Evolutionary conservation across 2,329 filamentous ascomycete species (phyloP).

Genomic region (Leptodontidium sp.): DNA sequence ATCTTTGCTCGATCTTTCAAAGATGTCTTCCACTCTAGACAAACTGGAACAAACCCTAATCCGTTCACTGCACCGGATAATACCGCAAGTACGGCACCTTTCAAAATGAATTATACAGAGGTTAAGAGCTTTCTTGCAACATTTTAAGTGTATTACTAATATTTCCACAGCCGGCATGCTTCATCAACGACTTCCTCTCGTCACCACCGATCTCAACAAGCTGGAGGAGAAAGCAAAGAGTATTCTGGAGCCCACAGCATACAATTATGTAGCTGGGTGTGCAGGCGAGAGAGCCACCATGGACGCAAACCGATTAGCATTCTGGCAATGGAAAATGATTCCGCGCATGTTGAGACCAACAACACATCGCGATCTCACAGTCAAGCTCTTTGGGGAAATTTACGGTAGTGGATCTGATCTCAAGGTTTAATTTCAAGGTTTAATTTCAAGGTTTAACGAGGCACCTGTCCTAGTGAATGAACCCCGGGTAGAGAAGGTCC

Average conservation of each 20-base stretch:
- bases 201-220: conserved; percentile 66
- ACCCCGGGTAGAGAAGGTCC: conserved; percentile 48
- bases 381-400: conserved; percentile 58
- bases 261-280: conserved; percentile 68
- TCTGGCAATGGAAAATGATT: conserved; percentile 69
- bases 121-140: conserved; percentile 8
- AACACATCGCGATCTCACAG: conserved; percentile 54
- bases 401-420: conserved; percentile 48
- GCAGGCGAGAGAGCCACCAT: conserved; percentile 68
- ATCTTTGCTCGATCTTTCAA: background rate
- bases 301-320: conserved; percentile 70
- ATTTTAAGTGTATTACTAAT: background rate
- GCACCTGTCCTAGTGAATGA: background rate
- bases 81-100: conserved; percentile 40
- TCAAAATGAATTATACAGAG: conserved; percentile 39
- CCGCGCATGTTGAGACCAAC: conserved; percentile 68
- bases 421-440: too few relatives aligned
- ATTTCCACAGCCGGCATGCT: conserved; percentile 54
- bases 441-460: background rate
- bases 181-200: conserved; percentile 54
- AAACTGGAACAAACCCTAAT: conserved; percentile 34
- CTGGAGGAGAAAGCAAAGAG: conserved; percentile 63
- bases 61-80: conserved; percentile 30
- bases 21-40: conserved; percentile 33
- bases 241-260: conserved; percentile 56